These are phyloP conservation scores for Podaxis mareebaensis DNA, from an alignment of 768 basidiomycete genomes.

Conservation along the genomic window DNA sequence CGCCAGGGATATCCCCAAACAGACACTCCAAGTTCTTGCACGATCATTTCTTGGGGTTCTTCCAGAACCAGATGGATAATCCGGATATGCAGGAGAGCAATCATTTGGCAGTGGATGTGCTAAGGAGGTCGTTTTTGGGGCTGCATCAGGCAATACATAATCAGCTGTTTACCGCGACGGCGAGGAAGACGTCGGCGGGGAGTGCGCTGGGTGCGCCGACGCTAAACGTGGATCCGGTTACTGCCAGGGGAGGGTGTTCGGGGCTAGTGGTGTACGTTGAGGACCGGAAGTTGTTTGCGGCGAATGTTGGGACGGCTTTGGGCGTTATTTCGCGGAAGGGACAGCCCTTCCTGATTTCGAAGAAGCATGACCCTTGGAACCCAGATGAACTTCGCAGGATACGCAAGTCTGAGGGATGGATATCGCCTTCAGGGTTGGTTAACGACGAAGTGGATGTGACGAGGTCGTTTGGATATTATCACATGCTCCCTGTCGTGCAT, in stretches of 20 bases:
- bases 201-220: conserved; percentile 43
- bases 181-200: conserved; percentile 74
- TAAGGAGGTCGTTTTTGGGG: conserved; percentile 84
- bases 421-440: conserved; percentile 86
- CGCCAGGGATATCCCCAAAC: conserved; percentile 56
- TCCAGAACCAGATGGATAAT: conserved; percentile 57
- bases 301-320: conserved; percentile 86
- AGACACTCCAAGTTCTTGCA: conserved; percentile 80
- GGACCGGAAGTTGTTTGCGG: conserved; percentile 80
- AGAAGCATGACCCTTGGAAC: conserved; percentile 89
- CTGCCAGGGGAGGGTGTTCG: conserved; percentile 71
- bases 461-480: conserved; percentile 92
- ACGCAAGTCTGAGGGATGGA: conserved; percentile 89
- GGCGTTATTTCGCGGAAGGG: conserved; percentile 85
- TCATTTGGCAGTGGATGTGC: conserved; percentile 69
- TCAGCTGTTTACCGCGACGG: conserved; percentile 47
- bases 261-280: conserved; percentile 86
- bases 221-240: conserved; percentile 44
- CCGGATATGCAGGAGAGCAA: conserved; percentile 31
- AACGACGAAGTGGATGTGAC: conserved; percentile 92
- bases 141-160: conserved; percentile 85
- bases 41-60: conserved; percentile 71
- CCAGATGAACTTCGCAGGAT: conserved; percentile 84
- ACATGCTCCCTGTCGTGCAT: conserved; percentile 87
- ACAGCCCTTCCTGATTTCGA: conserved; percentile 70